Evolutionary conservation across 1,139 yeast species (phyloP).

Genomic region (Hansenula anomala): DNA sequence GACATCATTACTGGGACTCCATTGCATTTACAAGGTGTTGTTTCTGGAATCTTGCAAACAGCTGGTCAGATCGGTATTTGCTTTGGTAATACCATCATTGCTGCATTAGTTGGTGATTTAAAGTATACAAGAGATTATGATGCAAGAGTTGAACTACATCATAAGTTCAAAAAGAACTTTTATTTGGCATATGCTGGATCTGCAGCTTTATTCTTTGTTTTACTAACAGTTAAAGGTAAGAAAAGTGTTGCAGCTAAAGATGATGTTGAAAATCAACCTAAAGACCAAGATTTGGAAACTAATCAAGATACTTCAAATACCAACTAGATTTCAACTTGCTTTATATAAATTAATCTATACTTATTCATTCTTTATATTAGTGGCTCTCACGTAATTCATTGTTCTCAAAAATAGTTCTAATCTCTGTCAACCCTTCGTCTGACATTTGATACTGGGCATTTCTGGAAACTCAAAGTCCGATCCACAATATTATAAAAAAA

Average conservation of each 20-base stretch:
- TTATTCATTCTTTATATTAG: too few species aligned
- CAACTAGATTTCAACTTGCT: too few species aligned
- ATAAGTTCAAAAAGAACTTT: constrained; percentile 2
- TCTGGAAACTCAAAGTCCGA: too few species aligned
- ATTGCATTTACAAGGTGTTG: constrained; percentile 10
- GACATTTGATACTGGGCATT: too few species aligned
- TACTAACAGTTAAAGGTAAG: constrained; percentile 4
- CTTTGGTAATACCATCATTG: constrained; percentile 8
- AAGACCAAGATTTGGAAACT: too few species aligned
- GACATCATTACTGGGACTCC: constrained; percentile 8
- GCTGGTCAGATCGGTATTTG: constrained; percentile 7
- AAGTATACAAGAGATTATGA: not conserved
- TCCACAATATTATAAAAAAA: too few species aligned
- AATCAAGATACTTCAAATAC: too few species aligned
- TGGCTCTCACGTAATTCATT: too few species aligned
- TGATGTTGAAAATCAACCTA: not conserved
- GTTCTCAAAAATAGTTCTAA: too few species aligned
- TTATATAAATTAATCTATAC: too few species aligned
- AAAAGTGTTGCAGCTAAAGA: not conserved
- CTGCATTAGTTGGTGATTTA: constrained; percentile 6
- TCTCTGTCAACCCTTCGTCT: too few species aligned
- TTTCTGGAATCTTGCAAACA: constrained; percentile 8
- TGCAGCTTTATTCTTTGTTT: constrained; percentile 1
- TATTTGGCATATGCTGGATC: constrained; percentile 6
- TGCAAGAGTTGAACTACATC: constrained; percentile 1